Conservation (phyloP, 2,329 filamentous ascomycete species). For the Dryadomyces quercus-mongolicae region DNA sequence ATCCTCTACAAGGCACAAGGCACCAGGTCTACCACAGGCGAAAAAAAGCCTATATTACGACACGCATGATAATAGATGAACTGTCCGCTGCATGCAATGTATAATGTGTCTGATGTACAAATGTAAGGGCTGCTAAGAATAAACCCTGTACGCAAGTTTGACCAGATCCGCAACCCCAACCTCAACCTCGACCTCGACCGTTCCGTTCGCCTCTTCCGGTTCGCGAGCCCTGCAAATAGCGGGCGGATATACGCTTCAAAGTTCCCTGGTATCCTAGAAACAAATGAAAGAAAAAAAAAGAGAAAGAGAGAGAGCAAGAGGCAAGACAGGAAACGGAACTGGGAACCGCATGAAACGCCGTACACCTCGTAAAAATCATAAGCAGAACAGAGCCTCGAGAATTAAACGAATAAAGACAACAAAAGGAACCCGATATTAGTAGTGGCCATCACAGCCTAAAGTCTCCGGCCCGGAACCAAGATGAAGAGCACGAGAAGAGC, state of each 20-base stretch:
- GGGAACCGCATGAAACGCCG: not conserved
- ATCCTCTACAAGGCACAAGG: too few species aligned
- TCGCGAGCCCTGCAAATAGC: not conserved
- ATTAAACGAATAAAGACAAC: not conserved
- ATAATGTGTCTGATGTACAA: not conserved
- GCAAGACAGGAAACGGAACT: not conserved
- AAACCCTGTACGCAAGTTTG: not conserved
- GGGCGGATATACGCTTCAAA: not conserved
- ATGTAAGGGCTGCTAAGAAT: not conserved
- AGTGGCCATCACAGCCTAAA: constrained; percentile 29
- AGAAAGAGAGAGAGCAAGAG: not conserved
- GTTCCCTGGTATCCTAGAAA: constrained; percentile 11
- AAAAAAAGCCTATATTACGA: too few species aligned
- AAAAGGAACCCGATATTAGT: not conserved
- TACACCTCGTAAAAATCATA: constrained; percentile 2
- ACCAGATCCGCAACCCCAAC: not conserved
- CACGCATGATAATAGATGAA: too few species aligned
- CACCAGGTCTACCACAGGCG: too few species aligned
- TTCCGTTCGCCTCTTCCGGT: not conserved
- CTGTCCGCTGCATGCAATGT: not conserved
- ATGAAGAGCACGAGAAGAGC: constrained; percentile 86
- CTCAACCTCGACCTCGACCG: not conserved
- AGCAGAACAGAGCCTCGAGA: not conserved
- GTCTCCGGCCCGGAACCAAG: constrained; percentile 78
- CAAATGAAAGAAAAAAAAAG: constrained; percentile 1